Conservation (phyloP, 495 filamentous ascomycete species). For the Xylaria palmicola region DNA sequence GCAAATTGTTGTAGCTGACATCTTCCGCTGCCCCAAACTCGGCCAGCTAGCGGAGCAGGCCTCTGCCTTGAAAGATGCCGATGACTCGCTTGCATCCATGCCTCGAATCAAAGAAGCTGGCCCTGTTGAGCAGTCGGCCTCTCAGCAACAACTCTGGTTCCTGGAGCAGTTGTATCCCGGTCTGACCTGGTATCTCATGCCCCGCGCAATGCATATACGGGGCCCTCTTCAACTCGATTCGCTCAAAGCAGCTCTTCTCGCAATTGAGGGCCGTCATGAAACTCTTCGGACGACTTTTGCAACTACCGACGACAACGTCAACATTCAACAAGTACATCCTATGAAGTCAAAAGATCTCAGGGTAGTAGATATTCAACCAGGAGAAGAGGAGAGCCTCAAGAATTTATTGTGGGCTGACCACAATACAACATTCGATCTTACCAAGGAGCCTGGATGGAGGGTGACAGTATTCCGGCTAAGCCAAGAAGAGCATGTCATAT, state of each 20-base stretch:
- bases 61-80: no score
- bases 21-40: no score
- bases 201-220: conserved; percentile 1
- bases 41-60: no score
- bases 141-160: neutral
- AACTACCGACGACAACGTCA: neutral
- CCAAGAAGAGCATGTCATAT: conserved; percentile 11
- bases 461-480: neutral
- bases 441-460: conserved; percentile 12
- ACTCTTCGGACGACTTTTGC: conserved; percentile 15
- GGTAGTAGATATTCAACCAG: neutral
- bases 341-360: neutral
- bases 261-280: conserved; percentile 14
- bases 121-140: neutral
- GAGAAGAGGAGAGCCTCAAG: neutral
- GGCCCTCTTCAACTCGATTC: conserved; percentile 4
- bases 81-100: no score
- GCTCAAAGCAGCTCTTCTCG: conserved; percentile 3
- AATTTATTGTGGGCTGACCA: no score
- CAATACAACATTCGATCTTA: conserved; percentile 9
- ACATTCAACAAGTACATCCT: neutral
- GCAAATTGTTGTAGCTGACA: no score
- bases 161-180: conserved; percentile 10
- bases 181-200: conserved; percentile 13
- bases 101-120: no score